Base-by-base conservation (phyloP, 1,284 basidiomycete genomes). In the Melampsora larici-populina region DNA sequence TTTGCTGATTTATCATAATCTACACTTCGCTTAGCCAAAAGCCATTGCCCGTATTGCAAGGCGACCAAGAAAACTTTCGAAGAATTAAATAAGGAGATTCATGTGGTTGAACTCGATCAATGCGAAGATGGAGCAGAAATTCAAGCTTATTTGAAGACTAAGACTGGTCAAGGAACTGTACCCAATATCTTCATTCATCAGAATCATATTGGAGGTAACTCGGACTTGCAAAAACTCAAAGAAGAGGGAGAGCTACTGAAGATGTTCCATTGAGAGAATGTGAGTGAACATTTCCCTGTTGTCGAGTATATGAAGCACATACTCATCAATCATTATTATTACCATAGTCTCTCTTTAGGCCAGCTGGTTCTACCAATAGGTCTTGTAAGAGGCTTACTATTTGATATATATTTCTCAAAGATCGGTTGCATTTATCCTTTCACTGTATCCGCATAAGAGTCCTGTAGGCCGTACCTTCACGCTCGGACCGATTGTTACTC, bases 91-190 rank as follows among this genome's bases (percentile, higher is more conserved):
- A 49, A 68, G 55, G 81, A 82, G 36, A 81, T 84, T 46, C 81
- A 81, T 58, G 81, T 84, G 40, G 78, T 84, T 58, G 84, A 85
- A 79, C 82, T 86, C 63, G 85, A 86, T 78, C 55, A 82, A 58
- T 81, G 83, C 74, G 80, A 79, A 18, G 81, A 85, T n/a, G 83
- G 83, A 2, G 73, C 73, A 31, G 60, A 51, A 79, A 81, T 78
- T 13, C 81, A 85, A 81, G 80, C 80, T 55, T 85, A 85, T 80
- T 81, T 86, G 36, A 80, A 78, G 29, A 80, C 83, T 21, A 85
- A 85, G 82, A 85, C 85, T 0, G 83, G 82, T 9, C 85, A 86
- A 81, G 78, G 83, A 5, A 85, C 85, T 2, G 85, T 86, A 8
- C 85, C 85, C 43, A 84, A 83, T 79, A 83, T 86, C 79, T 86